A percentile compares a stretch with the other conserved stretches of the same genome.
These are phyloP conservation scores for Fusarium veterinarium DNA, from an alignment of 2,329 filamentous ascomycete genomes.

Conservation along the genomic window DNA sequence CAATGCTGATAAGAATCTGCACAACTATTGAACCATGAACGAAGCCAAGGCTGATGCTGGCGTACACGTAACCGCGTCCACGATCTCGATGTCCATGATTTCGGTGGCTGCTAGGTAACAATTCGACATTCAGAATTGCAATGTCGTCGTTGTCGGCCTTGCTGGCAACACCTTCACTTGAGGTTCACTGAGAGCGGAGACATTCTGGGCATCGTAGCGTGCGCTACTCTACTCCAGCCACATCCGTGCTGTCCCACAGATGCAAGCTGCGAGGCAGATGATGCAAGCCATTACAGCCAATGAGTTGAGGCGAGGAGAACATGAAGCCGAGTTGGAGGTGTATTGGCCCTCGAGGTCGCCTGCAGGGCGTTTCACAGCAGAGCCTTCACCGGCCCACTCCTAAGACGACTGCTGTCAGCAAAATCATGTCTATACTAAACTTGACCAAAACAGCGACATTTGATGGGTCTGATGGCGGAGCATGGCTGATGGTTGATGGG, in stretches of 20 bases:
- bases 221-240: constrained; percentile 12
- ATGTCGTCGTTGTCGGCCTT: neutral
- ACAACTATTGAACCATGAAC: neutral
- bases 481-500: constrained; percentile 29
- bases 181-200: constrained; percentile 8
- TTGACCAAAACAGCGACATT: constrained; percentile 1
- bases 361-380: constrained; percentile 32
- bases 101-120: constrained; percentile 9
- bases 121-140: constrained; percentile 2
- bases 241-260: constrained; percentile 1
- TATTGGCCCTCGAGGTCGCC: constrained; percentile 26
- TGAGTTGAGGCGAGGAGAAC: constrained; percentile 24
- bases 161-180: constrained; percentile 10
- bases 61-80: neutral
- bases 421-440: constrained; percentile 5
- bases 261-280: constrained; percentile 23
- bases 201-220: neutral
- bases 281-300: constrained; percentile 30
- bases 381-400: constrained; percentile 10
- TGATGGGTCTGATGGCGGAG: constrained; percentile 26
- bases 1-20: constrained; percentile 3
- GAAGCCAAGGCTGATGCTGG: neutral
- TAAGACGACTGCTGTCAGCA: constrained; percentile 1
- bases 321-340: constrained; percentile 22
- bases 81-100: constrained; percentile 11